Percentiles rank a stretch among this genome's conserved stretches.
These are phyloP conservation scores for Pyrenophora seminiperda DNA, from an alignment of 2,329 filamentous ascomycete species.

Conservation along the genomic window DNA sequence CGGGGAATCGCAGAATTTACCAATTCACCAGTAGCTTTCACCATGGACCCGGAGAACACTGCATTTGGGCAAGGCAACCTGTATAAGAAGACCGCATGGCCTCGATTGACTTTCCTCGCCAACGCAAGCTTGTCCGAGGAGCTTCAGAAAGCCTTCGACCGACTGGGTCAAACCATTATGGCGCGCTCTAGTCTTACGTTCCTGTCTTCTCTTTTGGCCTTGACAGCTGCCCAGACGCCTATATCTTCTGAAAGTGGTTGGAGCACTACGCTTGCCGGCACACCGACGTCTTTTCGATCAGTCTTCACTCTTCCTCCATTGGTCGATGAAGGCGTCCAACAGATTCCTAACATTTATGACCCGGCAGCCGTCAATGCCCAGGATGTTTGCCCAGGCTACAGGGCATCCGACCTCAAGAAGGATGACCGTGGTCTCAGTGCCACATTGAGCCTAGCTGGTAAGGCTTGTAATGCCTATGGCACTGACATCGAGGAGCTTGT, in stretches of 20 bases:
- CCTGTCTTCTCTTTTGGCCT: conserved; percentile 32
- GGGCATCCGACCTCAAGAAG: conserved; percentile 56
- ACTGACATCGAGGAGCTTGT: conserved; percentile 71
- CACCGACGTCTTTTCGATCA: conserved; percentile 38
- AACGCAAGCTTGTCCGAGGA: background rate
- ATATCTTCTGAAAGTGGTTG: conserved; percentile 26
- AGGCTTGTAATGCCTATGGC: conserved; percentile 74
- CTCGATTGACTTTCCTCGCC: background rate
- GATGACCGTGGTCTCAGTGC: conserved; percentile 58
- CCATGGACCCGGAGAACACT: conserved; percentile 3
- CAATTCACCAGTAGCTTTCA: background rate
- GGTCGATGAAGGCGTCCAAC: conserved; percentile 39
- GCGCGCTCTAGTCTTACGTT: conserved; percentile 31
- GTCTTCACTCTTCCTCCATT: conserved; percentile 47
- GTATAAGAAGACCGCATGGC: conserved; percentile 6
- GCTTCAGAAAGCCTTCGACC: conserved; percentile 12
- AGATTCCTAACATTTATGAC: conserved; percentile 67
- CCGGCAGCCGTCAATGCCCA: conserved; percentile 68
- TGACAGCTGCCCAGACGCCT: conserved; percentile 30
- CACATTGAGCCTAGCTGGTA: conserved; percentile 58
- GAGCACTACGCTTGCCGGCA: conserved; percentile 34
- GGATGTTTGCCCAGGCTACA: conserved; percentile 66
- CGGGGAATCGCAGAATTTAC: conserved; percentile 10
- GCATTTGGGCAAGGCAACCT: background rate
- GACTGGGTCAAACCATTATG: conserved; percentile 29